A percentile compares a stretch with the other conserved stretches of the same genome.
These are phyloP conservation scores for Saccharomycopsis sp. DNA, from an alignment of 805 yeast species.

Conservation along the genomic window DNA sequence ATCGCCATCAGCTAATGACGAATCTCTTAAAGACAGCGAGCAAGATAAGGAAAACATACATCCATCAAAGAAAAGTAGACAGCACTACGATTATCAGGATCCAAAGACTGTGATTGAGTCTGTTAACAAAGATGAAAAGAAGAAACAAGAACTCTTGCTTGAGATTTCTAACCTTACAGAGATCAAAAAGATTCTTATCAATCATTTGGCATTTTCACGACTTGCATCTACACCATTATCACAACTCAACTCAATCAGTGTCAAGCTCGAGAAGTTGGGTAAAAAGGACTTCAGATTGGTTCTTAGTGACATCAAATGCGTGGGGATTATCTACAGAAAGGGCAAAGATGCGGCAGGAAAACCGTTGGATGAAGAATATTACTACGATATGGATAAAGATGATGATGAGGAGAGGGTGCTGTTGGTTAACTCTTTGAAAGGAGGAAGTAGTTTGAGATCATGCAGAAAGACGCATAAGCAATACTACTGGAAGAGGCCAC, in stretches of 20 bases:
- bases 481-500: constrained; percentile 43
- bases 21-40: not conserved
- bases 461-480: constrained; percentile 93
- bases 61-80: constrained; percentile 8
- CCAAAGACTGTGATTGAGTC: constrained; percentile 21
- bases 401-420: constrained; percentile 58
- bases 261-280: constrained; percentile 32
- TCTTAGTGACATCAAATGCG: constrained; percentile 44
- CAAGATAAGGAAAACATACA: not conserved
- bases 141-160: constrained; percentile 9
- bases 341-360: constrained; percentile 98
- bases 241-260: constrained; percentile 51
- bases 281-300: constrained; percentile 35
- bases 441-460: constrained; percentile 67
- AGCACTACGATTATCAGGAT: constrained; percentile 19
- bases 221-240: constrained; percentile 83
- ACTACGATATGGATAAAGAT: constrained; percentile 82
- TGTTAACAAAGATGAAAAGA: constrained; percentile 17
- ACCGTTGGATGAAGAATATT: constrained; percentile 88
- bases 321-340: constrained; percentile 82
- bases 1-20: not conserved
- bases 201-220: constrained; percentile 87
- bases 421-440: constrained; percentile 71
- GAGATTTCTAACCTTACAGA: constrained; percentile 35
- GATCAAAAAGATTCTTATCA: constrained; percentile 60